Evolutionary conservation across 2,329 filamentous ascomycete genomes (phyloP), one percentile per base, ranked within the genome.

Genomic region (Alternaria ethzedia): DNA sequence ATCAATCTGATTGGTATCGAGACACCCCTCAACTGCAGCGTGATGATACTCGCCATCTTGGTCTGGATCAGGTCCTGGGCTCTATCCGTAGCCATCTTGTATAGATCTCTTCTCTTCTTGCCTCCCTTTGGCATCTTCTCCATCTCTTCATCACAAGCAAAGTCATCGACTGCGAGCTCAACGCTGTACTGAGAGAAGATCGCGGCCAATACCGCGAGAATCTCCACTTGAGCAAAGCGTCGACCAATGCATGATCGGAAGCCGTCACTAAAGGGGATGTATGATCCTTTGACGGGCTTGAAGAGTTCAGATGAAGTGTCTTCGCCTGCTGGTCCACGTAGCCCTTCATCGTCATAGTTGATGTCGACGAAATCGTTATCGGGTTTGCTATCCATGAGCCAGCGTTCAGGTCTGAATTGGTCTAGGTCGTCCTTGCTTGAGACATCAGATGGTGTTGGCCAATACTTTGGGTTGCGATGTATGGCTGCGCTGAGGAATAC

Each of bases 381-480:
- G 1, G 59, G 56, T 21, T 74, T 75, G 8, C 59, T 66, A 28
- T 82, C 76, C 6, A 57, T 59, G 13, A 92, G 86, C 92, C 92
- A 94, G 46, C 92, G 86, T 77, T 92, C 89, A 0, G 92, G 91
- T 51, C 88, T 82, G 78, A 89, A 95, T 61, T 91, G 86, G 57
- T 90, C 83, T 1, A 92, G 79, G 70, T 94, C 91, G 54, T 86
- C 67, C 8, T 54, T 61, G 12, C 30, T 59, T 3, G 64, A 46
- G 6, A 47, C 75, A 26, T 73, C 63, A 6, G 84, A 54, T 70
- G 72, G 73, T 17, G 73, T 71, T 12, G 91, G 91, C 92, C 92
- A 95, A 78, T 90, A 89, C 52, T 86, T 87, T 11, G 91, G 91
- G 77, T 93, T 91, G 41, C 88, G 86, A 56, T 93, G 90, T 6